A percentile compares a stretch with the other conserved stretches of the same genome.
Evolutionary conservation across 1,284 basidiomycete genomes (phyloP).

Genomic region (Trichosporon asahii): DNA sequence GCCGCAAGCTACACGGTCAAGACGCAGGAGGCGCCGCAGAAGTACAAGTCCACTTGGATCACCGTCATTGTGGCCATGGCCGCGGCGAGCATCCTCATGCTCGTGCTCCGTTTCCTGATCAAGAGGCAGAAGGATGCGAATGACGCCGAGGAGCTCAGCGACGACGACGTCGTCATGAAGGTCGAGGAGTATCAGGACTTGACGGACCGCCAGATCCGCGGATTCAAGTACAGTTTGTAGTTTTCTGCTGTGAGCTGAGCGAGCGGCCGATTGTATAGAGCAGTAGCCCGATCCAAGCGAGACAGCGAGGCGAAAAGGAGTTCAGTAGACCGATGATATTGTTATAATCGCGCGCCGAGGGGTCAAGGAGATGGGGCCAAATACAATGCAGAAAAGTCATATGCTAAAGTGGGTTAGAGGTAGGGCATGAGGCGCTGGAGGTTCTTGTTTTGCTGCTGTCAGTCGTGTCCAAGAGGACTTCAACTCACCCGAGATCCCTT

Average conservation of each 20-base stretch:
- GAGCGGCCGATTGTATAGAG: too few species aligned
- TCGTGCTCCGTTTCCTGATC: conserved; percentile 45
- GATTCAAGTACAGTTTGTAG: conserved; percentile 40
- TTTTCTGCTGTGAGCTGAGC: too few species aligned
- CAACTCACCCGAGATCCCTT: background rate
- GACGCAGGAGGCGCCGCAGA: conserved; percentile 40
- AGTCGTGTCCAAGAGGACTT: background rate
- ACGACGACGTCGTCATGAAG: conserved; percentile 15
- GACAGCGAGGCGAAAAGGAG: too few species aligned
- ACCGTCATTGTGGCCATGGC: conserved; percentile 51
- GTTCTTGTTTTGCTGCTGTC: conserved; percentile 1
- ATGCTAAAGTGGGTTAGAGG: background rate
- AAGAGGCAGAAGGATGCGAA: conserved; percentile 41
- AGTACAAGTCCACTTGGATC: conserved; percentile 55
- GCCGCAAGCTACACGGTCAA: conserved; percentile 49
- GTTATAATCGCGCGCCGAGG: background rate
- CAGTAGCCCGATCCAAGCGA: too few species aligned
- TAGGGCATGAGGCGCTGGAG: background rate
- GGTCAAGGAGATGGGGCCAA: background rate
- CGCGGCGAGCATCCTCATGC: conserved; percentile 35
- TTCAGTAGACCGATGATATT: background rate
- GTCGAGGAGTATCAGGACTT: conserved; percentile 30
- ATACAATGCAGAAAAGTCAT: conserved; percentile 10
- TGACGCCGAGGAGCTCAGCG: conserved; percentile 1
- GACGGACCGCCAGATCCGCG: conserved; percentile 38